Base-by-base conservation (phyloP, 495 filamentous ascomycete genomes). In the Aspergillus campestris region DNA sequence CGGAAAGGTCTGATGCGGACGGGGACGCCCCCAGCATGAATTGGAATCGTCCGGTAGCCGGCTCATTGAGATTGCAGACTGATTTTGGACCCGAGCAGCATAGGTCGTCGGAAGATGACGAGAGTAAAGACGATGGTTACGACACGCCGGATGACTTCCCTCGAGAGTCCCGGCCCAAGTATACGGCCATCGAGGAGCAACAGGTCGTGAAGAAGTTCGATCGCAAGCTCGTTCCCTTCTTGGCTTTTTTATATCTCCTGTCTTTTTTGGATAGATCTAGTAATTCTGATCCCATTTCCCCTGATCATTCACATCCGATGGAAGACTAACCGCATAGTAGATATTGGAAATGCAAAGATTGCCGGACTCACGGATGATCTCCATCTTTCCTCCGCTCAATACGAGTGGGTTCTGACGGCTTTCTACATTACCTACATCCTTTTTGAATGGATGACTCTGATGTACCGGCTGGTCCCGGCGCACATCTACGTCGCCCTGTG, bases 191-290 rank as follows among this genome's bases (percentile, higher is more conserved):
- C 31, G 87, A 94, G 57, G 89, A 94, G 57, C 64, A 60, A 31
- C 72, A 72, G 8, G 82, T 95, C 9, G 69, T 89, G 36, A 75
- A 69, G 55, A 85, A 80, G 53, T 79, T 94, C 51, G 89, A 95
- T 61, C 67, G 75, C 45, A 76, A 71, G 42, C 68, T 95, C 48
- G 87, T 94, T 12, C 59, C 86, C 5, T 94, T 94, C 58, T 67
- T 94, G 38, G 86, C 87, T 2, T 52, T 87, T 30, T 69, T 94
- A 15, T 95, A 94, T 58, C 73, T 91, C 69, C 70, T 96, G 31
- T 81, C 78, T 37, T 91, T 92, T 60, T 60, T 90, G 44, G 86
- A 90, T 58, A 73, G 86, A 51, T 87, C 82, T 3, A 88, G 83
- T 87, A 70, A 42, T 12, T 12, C n/a, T 6, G 31, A 3, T 11